A percentile compares a stretch with the other conserved stretches of the same genome.
These are phyloP conservation scores for Xylariaceae sp. DNA, from an alignment of 2,329 filamentous ascomycete genomes.

Conservation along the genomic window DNA sequence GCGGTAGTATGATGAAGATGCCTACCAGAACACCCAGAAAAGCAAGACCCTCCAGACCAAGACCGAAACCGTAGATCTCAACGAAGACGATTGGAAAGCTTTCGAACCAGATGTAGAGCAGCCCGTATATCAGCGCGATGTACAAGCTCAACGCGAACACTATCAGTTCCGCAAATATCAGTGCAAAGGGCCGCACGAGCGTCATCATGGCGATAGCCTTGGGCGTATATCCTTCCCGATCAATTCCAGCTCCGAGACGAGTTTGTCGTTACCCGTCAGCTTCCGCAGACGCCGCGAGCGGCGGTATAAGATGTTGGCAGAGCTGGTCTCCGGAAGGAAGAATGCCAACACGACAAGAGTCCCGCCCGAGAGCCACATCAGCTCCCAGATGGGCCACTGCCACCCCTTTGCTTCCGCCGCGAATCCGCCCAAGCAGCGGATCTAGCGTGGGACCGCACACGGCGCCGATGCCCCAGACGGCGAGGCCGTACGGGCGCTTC, in stretches of 20 bases:
- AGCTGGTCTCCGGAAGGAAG: conserved; percentile 60
- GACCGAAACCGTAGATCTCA: conserved; percentile 55
- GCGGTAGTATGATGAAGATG: conserved; percentile 53
- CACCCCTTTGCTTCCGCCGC: conserved; percentile 50
- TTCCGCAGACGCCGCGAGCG: conserved; percentile 56
- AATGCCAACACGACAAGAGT: conserved; percentile 53
- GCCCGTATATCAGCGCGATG: conserved; percentile 55
- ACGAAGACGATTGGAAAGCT: conserved; percentile 60
- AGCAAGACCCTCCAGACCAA: conserved; percentile 53
- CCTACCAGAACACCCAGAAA: conserved; percentile 56
- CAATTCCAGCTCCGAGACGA: conserved; percentile 62
- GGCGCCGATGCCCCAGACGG: conserved; percentile 49
- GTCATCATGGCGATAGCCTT: conserved; percentile 57
- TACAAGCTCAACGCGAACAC: conserved; percentile 57
- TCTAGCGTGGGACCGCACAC: conserved; percentile 54
- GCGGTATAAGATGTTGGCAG: conserved; percentile 59
- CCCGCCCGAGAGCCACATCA: conserved; percentile 46
- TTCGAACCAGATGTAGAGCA: conserved; percentile 59
- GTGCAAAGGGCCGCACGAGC: conserved; percentile 30
- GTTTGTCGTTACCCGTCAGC: conserved; percentile 35
- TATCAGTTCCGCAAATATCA: conserved; percentile 56
- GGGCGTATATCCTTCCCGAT: conserved; percentile 50
- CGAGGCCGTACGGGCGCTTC: conserved; percentile 50
- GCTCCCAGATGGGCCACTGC: conserved; percentile 61
- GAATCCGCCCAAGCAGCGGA: conserved; percentile 54